These are phyloP conservation scores for Rhodotorula mucilaginosa DNA, from an alignment of 1,284 basidiomycete genomes.

Conservation along the genomic window DNA sequence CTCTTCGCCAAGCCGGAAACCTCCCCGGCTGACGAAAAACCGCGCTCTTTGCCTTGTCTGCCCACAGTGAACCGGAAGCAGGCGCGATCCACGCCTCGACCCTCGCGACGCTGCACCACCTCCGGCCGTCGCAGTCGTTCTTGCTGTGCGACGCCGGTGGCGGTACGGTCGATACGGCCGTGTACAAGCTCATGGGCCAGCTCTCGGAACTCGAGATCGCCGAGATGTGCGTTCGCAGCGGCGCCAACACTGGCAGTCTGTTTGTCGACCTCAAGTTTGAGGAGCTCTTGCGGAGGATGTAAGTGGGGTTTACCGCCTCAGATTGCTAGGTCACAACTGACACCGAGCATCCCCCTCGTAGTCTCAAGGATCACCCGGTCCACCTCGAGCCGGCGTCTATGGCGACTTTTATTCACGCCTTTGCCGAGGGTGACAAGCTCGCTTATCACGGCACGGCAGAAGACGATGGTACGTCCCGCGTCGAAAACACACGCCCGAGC, in stretches of 20 bases:
- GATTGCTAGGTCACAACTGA: not conserved
- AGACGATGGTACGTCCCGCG: conserved; percentile 63
- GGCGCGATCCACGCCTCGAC: conserved; percentile 80
- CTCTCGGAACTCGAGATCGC: conserved; percentile 73
- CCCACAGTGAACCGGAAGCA: conserved; percentile 75
- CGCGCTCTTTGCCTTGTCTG: not conserved
- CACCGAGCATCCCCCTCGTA: conserved; percentile 53
- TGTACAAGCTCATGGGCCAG: conserved; percentile 75
- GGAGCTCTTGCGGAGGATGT: conserved; percentile 65
- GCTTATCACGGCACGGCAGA: conserved; percentile 61
- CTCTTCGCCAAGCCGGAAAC: conserved; percentile 49
- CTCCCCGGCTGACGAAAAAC: too few species aligned
- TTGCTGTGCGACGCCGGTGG: conserved; percentile 78
- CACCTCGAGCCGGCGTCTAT: conserved; percentile 72
- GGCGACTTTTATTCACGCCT: conserved; percentile 71
- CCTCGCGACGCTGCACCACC: conserved; percentile 68
- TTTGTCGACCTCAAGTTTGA: conserved; percentile 78
- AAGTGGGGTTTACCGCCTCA: conserved; percentile 51
- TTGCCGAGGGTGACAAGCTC: conserved; percentile 69
- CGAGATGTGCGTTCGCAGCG: conserved; percentile 75
- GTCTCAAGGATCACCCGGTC: conserved; percentile 66
- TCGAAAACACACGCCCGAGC: too few species aligned
- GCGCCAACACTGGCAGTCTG: conserved; percentile 74
- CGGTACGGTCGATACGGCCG: conserved; percentile 69
- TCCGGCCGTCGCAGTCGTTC: conserved; percentile 72